A percentile compares a stretch with the other conserved stretches of the same genome.
Conservation (phyloP, 192 early-diverging fungal genomes). For the Coemansia asiatica region DNA sequence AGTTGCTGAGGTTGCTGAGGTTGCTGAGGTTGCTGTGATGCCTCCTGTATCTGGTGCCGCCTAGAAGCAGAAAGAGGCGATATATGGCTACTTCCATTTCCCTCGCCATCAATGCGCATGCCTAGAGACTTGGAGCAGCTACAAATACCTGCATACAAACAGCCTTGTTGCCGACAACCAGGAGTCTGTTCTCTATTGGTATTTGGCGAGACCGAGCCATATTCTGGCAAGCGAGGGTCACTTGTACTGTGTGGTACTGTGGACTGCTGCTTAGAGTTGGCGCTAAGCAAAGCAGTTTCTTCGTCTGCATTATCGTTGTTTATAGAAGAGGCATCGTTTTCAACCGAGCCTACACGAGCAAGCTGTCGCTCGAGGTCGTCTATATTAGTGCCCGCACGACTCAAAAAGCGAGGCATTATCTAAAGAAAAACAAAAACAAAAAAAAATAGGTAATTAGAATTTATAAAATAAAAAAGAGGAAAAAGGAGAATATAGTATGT, state of each 20-base stretch:
- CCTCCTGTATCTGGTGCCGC: slow-evolving; percentile 6
- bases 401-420: slow-evolving; percentile 49
- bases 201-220: background rate
- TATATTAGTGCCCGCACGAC: slow-evolving; percentile 52
- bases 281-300: background rate
- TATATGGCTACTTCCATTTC: background rate
- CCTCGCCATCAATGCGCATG: background rate
- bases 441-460: slow-evolving; percentile 7
- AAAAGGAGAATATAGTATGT: background rate
- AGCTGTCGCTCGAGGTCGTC: slow-evolving; percentile 55
- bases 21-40: background rate
- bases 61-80: background rate
- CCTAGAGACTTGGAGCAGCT: background rate
- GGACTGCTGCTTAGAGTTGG: slow-evolving; percentile 5
- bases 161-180: background rate
- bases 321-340: slow-evolving; percentile 30
- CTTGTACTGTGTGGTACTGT: background rate
- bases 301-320: slow-evolving; percentile 14
- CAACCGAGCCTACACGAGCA: slow-evolving; percentile 45
- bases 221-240: background rate
- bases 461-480: background rate
- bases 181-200: background rate
- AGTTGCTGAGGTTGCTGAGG: background rate
- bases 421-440: background rate
- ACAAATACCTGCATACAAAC: background rate